Conservation (phyloP, 106 monocot genomes). For the Dioscorea alata region DNA sequence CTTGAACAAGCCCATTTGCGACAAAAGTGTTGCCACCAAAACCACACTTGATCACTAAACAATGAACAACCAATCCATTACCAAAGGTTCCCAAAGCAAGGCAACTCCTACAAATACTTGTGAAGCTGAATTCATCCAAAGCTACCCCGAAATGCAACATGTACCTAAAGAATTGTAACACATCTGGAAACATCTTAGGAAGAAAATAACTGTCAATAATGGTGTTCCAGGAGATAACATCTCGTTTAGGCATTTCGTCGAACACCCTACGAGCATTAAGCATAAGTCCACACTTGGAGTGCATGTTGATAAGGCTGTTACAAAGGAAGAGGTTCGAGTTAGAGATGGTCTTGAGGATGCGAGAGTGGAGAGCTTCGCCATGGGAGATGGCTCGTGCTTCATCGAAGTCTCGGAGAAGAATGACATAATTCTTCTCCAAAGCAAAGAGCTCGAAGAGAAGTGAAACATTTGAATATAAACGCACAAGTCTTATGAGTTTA, state of each 20-base stretch:
- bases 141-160: slow-evolving; percentile 10
- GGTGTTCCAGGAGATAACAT: too few relatives aligned
- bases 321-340: too few relatives aligned
- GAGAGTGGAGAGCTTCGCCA: slow-evolving; percentile 14
- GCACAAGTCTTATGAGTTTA: too few relatives aligned
- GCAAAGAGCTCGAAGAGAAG: background rate
- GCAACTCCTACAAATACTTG: slow-evolving; percentile 2
- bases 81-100: background rate
- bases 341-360: too few relatives aligned
- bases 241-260: too few relatives aligned
- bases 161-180: too few relatives aligned
- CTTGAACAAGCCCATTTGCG: slow-evolving; percentile 16
- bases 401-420: slow-evolving; percentile 1
- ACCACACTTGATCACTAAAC: slow-evolving; percentile 13
- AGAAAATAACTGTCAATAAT: too few relatives aligned
- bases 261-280: too few relatives aligned
- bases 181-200: too few relatives aligned
- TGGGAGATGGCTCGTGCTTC: background rate
- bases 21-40: slow-evolving; percentile 15
- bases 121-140: slow-evolving; percentile 17
- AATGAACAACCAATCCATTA: slow-evolving; percentile 7
- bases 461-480: too few relatives aligned
- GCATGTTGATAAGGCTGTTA: too few relatives aligned
- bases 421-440: slow-evolving; percentile 16
- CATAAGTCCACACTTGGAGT: too few relatives aligned